phyloP scores from a whole-genome alignment of 2,329 filamentous ascomycete species.

The Colletotrichum tamarilloi region DNA sequence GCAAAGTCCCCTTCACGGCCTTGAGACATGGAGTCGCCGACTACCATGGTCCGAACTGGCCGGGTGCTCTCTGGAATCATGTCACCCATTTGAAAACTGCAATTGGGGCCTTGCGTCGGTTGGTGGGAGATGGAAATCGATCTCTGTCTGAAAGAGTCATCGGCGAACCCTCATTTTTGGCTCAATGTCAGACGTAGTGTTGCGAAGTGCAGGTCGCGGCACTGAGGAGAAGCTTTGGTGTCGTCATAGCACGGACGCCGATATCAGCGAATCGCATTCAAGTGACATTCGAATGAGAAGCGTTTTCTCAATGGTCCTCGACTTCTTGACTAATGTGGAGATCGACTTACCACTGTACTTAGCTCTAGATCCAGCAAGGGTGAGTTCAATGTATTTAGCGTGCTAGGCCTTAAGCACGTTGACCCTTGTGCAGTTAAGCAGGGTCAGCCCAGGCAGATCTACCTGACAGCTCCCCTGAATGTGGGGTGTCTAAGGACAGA shows the following conservation, averaged over 20 bases:
- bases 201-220: neutral
- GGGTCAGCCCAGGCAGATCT: neutral
- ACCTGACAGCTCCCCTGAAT: neutral
- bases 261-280: neutral
- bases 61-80: neutral
- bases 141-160: neutral
- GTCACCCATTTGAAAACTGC: neutral
- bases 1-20: conserved; percentile 53
- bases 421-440: neutral
- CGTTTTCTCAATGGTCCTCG: neutral
- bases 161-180: neutral
- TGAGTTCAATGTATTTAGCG: neutral
- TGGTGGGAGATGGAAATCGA: neutral
- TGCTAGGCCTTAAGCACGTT: neutral
- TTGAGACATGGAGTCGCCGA: conserved; percentile 53
- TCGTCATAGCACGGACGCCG: neutral
- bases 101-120: neutral
- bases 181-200: neutral
- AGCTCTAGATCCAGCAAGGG: neutral
- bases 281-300: neutral
- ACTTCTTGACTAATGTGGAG: neutral
- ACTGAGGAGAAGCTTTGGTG: neutral
- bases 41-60: conserved; percentile 44
- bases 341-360: neutral
- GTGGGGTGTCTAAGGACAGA: neutral